A percentile compares a stretch with the other conserved stretches of the same genome.
Conservation (phyloP, 306 rosid species). For the Vigna unguiculata region DNA sequence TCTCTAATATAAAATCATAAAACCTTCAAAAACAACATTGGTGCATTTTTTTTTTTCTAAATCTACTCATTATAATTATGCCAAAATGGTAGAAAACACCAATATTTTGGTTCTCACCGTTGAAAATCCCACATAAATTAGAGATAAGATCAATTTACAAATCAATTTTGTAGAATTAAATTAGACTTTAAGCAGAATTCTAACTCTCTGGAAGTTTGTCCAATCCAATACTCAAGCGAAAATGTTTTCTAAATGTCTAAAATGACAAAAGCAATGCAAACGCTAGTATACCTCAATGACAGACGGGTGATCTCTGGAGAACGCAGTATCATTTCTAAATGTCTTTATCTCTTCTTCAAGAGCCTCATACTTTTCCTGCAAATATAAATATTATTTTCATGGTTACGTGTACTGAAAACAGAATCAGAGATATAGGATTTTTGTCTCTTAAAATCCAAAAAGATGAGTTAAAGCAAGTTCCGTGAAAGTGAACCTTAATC, state of each 20-base stretch:
- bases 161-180: no score
- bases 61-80: no score
- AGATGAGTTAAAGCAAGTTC: constrained; percentile 11
- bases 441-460: neutral
- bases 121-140: no score
- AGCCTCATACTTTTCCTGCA: constrained; percentile 58
- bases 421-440: neutral
- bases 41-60: no score
- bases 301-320: constrained; percentile 50
- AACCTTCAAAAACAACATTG: no score
- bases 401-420: neutral
- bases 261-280: neutral
- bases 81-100: no score
- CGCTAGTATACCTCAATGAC: constrained; percentile 57
- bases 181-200: no score
- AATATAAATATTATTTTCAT: neutral
- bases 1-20: no score
- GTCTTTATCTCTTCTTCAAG: constrained; percentile 50
- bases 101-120: no score
- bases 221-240: constrained; percentile 1
- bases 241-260: no score
- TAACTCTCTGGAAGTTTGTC: no score
- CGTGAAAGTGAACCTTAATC: constrained; percentile 46
- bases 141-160: no score
- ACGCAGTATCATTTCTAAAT: constrained; percentile 22